Evolutionary conservation across 2,329 filamentous ascomycete genomes (phyloP), one percentile per base, ranked within the genome.

Genomic region (Zarea fungicola): DNA sequence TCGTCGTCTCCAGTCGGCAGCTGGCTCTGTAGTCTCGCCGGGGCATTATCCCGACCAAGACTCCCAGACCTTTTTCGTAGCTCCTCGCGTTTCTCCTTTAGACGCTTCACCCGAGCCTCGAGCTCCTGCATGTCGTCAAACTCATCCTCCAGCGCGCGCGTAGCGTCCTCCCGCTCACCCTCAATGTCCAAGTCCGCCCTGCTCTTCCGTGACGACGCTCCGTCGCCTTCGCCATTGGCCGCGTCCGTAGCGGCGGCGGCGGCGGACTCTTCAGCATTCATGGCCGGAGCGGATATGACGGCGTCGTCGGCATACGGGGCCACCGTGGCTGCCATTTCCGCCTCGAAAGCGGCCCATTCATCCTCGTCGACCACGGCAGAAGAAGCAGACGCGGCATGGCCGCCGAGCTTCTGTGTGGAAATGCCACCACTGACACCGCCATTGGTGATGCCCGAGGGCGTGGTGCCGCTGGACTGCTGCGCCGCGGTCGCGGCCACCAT

Each of bases 331-430:
- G 82, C 85, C 48, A 95, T 83, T 47, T 95, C 88, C 3, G 87
- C 86, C 63, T 96, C 85, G 62, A 95, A 95, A 8, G 88, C 87
- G 2, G 87, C 85, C 87, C 87, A 93, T 66, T 93, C 87, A 47
- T 84, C 81, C 60, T 95, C 88, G 62, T 91, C 82, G 8, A 74
- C 69, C 7, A 62, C 55, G 16, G 55, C 51, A 35, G 57, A 3
- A 4, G 36, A 13, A n/a, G n/a, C n/a, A n/a, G n/a, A n/a, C n/a
- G n/a, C n/a, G n/a, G n/a, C n/a, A n/a, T n/a, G n/a, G n/a, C n/a
- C n/a, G n/a, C n/a, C n/a, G 31, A 31, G 29, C 31, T 49, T 49
- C 11, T 35, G 36, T 4, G 44, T 35, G 35, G 44, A n/a, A 6
- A 32, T 32, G 43, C 9, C 9, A 26, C 34, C 36, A 11, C 37